A percentile compares a stretch with the other conserved stretches of the same genome.
Evolutionary conservation across 331 rosid genomes (phyloP).

Genomic region (Malus hybrid): DNA sequence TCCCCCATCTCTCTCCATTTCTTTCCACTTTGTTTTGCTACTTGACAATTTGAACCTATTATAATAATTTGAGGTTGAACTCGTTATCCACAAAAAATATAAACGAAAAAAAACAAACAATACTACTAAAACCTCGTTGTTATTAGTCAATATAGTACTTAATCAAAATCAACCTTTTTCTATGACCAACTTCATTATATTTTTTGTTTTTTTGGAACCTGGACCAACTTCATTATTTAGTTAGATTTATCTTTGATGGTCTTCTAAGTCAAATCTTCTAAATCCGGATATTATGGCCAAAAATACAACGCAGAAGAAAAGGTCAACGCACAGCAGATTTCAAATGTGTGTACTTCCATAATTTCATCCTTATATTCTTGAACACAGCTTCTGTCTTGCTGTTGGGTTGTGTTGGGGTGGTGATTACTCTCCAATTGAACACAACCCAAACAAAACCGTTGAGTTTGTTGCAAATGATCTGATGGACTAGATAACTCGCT

Average conservation of each 20-base stretch:
- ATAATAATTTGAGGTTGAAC: no score
- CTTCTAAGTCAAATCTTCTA: background rate
- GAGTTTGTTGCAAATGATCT: no score
- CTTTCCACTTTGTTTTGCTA: background rate
- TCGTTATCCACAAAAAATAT: no score
- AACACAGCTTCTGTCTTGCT: background rate
- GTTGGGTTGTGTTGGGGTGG: no score
- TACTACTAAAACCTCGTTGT: no score
- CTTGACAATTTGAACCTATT: background rate
- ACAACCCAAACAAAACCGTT: no score
- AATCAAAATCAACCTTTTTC: background rate
- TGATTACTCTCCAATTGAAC: no score
- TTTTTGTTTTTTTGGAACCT: no score
- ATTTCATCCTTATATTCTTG: background rate
- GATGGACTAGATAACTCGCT: no score
- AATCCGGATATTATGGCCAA: background rate
- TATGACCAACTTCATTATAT: no score
- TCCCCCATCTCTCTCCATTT: slow-evolving; percentile 23
- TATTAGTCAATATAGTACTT: slow-evolving; percentile 10
- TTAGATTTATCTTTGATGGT: background rate
- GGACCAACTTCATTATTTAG: no score
- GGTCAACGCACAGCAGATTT: background rate
- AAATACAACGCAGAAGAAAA: background rate
- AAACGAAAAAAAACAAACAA: no score
- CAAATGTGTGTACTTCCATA: background rate